Conservation (phyloP, 1,284 basidiomycete species). For the Malassezia restricta region DNA sequence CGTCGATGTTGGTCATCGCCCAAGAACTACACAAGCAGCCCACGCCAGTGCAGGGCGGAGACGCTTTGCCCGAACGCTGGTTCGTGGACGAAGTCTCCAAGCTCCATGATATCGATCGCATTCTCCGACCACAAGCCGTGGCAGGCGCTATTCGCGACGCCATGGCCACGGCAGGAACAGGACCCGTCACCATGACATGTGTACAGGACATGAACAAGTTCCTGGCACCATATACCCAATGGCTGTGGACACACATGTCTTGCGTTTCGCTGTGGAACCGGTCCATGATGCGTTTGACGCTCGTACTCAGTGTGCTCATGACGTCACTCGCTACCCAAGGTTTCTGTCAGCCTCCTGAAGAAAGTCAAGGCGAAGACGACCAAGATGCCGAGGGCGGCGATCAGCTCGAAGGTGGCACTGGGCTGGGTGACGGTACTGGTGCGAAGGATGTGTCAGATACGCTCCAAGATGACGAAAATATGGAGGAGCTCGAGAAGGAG, state of each 20-base stretch:
- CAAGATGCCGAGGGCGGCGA: slow-evolving; percentile 25
- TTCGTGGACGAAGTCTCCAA: not conserved
- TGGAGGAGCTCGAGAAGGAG: slow-evolving; percentile 67
- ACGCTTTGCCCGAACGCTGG: not conserved
- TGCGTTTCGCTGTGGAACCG: slow-evolving; percentile 56
- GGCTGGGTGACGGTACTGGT: slow-evolving; percentile 41
- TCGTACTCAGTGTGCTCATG: slow-evolving; percentile 63
- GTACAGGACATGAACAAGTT: slow-evolving; percentile 24
- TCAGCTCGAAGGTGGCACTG: slow-evolving; percentile 39
- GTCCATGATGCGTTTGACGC: slow-evolving; percentile 70
- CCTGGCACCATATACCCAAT: slow-evolving; percentile 23
- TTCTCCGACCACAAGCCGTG: slow-evolving; percentile 2
- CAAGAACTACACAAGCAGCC: slow-evolving; percentile 26
- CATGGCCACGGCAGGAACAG: not conserved
- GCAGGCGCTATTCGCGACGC: slow-evolving; percentile 2
- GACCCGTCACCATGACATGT: not conserved
- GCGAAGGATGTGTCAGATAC: slow-evolving; percentile 51
- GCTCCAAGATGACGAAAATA: slow-evolving; percentile 65
- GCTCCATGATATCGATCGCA: not conserved
- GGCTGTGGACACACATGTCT: slow-evolving; percentile 49
- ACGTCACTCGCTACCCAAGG: slow-evolving; percentile 68
- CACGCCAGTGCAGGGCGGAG: not conserved
- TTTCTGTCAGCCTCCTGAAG: slow-evolving; percentile 54
- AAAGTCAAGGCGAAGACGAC: slow-evolving; percentile 23
- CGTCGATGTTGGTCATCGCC: slow-evolving; percentile 35